phyloP scores from a whole-genome alignment of 495 filamentous ascomycete species.

The Xylaria curta region DNA sequence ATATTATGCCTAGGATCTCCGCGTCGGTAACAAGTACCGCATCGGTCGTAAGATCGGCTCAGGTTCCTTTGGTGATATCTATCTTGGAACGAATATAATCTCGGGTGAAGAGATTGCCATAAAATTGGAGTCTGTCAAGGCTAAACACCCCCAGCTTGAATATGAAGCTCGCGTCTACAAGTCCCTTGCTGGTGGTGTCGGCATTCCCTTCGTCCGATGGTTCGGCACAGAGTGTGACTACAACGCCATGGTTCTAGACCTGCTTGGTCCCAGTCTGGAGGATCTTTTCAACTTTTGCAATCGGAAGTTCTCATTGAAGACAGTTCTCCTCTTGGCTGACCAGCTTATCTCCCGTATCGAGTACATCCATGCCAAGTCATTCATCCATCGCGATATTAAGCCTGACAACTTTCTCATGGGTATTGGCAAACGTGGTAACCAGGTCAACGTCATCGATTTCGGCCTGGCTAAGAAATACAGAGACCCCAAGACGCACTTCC shows the following conservation, averaged over 20 bases:
- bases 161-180: constrained; percentile 99
- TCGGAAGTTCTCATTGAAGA: constrained; percentile 99
- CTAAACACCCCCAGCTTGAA: constrained; percentile 99
- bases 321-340: constrained; percentile 96
- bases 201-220: constrained; percentile 99
- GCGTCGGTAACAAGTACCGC: constrained; percentile 99
- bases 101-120: constrained; percentile 99
- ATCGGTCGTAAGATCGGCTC: constrained; percentile 99
- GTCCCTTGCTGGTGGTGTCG: constrained; percentile 96
- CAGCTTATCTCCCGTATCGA: constrained; percentile 99
- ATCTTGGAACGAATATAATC: constrained; percentile 99
- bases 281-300: constrained; percentile 99
- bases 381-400: constrained; percentile 99
- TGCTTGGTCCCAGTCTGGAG: constrained; percentile 96
- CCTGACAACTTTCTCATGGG: constrained; percentile 99
- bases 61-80: constrained; percentile 98
- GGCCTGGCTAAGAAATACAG: constrained; percentile 99
- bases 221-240: constrained; percentile 99
- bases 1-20: constrained; percentile 76
- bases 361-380: constrained; percentile 99
- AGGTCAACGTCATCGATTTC: constrained; percentile 99
- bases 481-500: constrained; percentile 99
- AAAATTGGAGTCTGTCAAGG: constrained; percentile 99
- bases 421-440: constrained; percentile 99
- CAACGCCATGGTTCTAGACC: constrained; percentile 99